These are phyloP conservation scores for Rhodomyrtus tomentosa DNA, from an alignment of 345 rosid genomes.

Conservation along the genomic window DNA sequence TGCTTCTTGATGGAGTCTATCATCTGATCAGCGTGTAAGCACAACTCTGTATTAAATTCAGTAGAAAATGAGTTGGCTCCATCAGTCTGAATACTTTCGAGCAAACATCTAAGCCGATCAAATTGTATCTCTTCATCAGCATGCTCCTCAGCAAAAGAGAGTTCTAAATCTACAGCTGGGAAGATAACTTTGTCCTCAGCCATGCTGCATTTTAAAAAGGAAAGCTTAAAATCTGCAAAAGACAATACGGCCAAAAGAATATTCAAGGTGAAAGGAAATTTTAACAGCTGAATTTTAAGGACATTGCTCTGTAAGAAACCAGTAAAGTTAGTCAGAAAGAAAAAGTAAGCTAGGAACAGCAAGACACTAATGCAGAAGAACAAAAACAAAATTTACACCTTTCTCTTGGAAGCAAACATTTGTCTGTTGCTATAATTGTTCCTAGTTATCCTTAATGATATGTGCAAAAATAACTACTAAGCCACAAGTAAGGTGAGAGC, in stretches of 20 bases:
- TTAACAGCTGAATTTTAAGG: not conserved
- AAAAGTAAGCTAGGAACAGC: not conserved
- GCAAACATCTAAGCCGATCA: slow-evolving; percentile 54
- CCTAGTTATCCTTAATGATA: not conserved
- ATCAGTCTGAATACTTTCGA: slow-evolving; percentile 61
- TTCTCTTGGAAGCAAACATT: not conserved
- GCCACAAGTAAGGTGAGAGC: too few relatives aligned
- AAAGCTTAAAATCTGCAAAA: not conserved
- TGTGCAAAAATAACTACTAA: not conserved
- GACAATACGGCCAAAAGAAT: not conserved
- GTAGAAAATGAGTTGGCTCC: slow-evolving; percentile 62
- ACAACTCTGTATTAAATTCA: slow-evolving; percentile 65
- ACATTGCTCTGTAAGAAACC: not conserved
- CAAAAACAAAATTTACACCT: not conserved
- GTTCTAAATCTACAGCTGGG: slow-evolving; percentile 74
- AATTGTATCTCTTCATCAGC: slow-evolving; percentile 77
- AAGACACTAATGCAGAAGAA: not conserved
- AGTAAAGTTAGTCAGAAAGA: not conserved
- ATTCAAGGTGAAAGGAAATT: not conserved
- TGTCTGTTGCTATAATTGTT: not conserved
- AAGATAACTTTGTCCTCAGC: slow-evolving; percentile 86
- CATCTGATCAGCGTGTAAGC: slow-evolving; percentile 78
- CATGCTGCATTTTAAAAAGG: slow-evolving; percentile 36
- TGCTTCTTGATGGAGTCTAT: slow-evolving; percentile 65
- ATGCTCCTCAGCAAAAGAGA: slow-evolving; percentile 67